Conservation (phyloP, 2,329 filamentous ascomycete species). For the Aureobasidium mangrovei region DNA sequence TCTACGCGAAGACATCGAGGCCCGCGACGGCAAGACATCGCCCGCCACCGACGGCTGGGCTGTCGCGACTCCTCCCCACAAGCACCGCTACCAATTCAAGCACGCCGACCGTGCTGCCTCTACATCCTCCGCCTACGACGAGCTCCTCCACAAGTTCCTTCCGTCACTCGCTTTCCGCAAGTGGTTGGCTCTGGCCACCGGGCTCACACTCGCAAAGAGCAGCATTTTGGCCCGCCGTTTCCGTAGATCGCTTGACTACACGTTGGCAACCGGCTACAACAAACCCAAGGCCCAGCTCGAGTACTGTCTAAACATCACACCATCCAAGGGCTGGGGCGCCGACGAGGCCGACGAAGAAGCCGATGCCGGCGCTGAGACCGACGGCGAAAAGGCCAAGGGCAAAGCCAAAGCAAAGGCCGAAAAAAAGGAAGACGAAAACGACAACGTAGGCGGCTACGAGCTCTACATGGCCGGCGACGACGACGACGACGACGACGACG, state of each 20-base stretch:
- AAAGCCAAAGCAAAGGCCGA: conserved; percentile 24
- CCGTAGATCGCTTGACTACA: conserved; percentile 80
- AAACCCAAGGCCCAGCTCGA: conserved; percentile 68
- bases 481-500: conserved; percentile 48
- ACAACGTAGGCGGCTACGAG: conserved; percentile 64
- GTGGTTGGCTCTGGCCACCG: conserved; percentile 79
- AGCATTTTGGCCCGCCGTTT: conserved; percentile 81
- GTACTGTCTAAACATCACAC: conserved; percentile 78
- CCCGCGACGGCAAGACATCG: conserved; percentile 13
- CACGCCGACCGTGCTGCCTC: conserved; percentile 34
- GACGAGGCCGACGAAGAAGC: conserved; percentile 35
- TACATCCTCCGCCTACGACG: conserved; percentile 51
- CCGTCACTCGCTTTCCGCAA: conserved; percentile 80
- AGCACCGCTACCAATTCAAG: conserved; percentile 84
- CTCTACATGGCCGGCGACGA: conserved; percentile 86
- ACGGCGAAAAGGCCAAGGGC: conserved; percentile 21
- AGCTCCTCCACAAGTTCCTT: conserved; percentile 72
- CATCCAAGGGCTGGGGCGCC: conserved; percentile 75
- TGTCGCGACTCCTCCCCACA: conserved; percentile 74
- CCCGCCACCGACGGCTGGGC: conserved; percentile 27
- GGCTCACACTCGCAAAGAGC: conserved; percentile 61
- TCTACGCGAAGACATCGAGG: conserved; percentile 59
- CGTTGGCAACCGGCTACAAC: conserved; percentile 76
- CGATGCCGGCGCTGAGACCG: conserved; percentile 13
- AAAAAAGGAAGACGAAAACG: conserved; percentile 38